A percentile compares a stretch with the other conserved stretches of the same genome.
Evolutionary conservation across 1,284 basidiomycete genomes (phyloP).

Genomic region (Cystobasidiaceae sp.): DNA sequence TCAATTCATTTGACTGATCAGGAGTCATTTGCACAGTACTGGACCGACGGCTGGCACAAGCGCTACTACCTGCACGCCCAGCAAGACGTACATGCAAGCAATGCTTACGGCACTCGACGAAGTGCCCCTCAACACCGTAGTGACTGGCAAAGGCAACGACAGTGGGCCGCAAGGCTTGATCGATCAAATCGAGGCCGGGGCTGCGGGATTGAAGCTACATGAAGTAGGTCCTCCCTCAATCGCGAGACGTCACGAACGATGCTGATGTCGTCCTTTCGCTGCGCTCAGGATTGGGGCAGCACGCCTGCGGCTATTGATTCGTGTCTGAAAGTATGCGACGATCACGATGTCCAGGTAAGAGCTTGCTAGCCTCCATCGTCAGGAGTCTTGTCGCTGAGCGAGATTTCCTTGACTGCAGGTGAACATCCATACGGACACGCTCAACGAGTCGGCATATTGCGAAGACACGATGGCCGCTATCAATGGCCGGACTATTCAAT

Average conservation of each 20-base stretch:
- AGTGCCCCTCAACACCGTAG: conserved; percentile 79
- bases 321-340: conserved; percentile 75
- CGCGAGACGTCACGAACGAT: too few relatives aligned
- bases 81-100: conserved; percentile 74
- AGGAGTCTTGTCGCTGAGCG: too few relatives aligned
- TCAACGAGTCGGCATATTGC: conserved; percentile 91
- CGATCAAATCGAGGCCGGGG: conserved; percentile 82
- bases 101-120: conserved; percentile 87
- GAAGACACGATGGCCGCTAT: conserved; percentile 88
- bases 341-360: conserved; percentile 87
- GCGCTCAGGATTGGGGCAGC: conserved; percentile 75
- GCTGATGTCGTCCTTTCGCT: too few relatives aligned
- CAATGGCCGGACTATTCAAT: conserved; percentile 87
- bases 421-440: conserved; percentile 95
- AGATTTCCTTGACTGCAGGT: too few relatives aligned
- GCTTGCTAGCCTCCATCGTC: too few relatives aligned
- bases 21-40: too few relatives aligned
- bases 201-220: conserved; percentile 87
- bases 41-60: conserved; percentile 85
- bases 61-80: conserved; percentile 93
- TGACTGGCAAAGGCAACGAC: conserved; percentile 69
- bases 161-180: conserved; percentile 63
- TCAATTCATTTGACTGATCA: too few relatives aligned
- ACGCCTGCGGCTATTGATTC: conserved; percentile 79
- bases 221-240: too few relatives aligned